These are phyloP conservation scores for Leccinum obscurum DNA, from an alignment of 768 basidiomycete species.

Conservation along the genomic window DNA sequence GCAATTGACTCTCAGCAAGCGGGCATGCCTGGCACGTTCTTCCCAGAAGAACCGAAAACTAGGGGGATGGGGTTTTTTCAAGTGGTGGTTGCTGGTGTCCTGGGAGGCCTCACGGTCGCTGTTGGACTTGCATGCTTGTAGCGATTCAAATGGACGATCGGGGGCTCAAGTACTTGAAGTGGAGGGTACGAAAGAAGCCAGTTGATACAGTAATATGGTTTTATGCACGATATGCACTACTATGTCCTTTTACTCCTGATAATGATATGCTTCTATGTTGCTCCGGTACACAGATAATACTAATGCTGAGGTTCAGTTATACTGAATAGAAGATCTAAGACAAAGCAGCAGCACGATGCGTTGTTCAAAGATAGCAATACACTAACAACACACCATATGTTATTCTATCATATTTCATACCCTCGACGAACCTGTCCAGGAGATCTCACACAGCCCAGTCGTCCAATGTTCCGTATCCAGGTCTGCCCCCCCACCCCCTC, in stretches of 20 bases:
- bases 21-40: constrained; percentile 33
- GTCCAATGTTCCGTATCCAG: constrained; percentile 44
- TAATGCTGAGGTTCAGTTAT: background rate
- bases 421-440: background rate
- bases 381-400: constrained; percentile 8
- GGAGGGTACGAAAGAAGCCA: background rate
- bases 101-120: constrained; percentile 33
- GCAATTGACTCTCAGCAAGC: constrained; percentile 33
- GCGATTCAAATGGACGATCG: constrained; percentile 22
- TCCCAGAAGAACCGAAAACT: constrained; percentile 18
- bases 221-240: constrained; percentile 14
- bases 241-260: constrained; percentile 12
- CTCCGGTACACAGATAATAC: background rate
- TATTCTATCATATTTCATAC: constrained; percentile 5
- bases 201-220: constrained; percentile 5
- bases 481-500: constrained; percentile 48
- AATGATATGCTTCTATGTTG: constrained; percentile 20
- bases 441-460: constrained; percentile 53
- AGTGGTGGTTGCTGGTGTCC: constrained; percentile 31
- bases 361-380: constrained; percentile 9
- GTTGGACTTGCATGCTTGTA: constrained; percentile 34
- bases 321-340: background rate
- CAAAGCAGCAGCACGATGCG: background rate
- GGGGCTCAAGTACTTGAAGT: background rate
- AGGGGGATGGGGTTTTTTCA: constrained; percentile 32